Evolutionary conservation across 208 protist species (phyloP).

Genomic region (Leishmania lainsoni): DNA sequence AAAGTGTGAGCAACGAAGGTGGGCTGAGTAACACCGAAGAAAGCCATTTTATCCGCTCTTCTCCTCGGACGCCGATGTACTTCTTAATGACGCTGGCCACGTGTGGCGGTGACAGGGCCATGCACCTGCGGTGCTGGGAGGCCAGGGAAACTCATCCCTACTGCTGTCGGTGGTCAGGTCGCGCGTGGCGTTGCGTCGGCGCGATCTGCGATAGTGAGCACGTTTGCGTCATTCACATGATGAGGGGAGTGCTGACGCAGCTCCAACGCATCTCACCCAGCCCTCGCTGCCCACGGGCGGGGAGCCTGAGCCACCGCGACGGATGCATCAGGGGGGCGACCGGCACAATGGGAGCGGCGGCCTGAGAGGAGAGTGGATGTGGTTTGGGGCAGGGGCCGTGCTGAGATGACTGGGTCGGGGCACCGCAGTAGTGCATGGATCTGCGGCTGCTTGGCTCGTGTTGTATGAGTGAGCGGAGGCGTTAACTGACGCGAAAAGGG

Average conservation of each 20-base stretch:
- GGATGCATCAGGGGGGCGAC: too few relatives aligned
- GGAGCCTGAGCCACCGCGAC: too few relatives aligned
- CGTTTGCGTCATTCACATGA: not conserved
- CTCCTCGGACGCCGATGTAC: not conserved
- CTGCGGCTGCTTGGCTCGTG: not conserved
- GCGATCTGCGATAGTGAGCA: not conserved
- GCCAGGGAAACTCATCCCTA: not conserved
- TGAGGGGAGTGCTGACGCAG: too few relatives aligned
- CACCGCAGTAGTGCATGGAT: not conserved
- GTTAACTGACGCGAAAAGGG: not conserved
- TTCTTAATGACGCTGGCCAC: not conserved
- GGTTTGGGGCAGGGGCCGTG: not conserved
- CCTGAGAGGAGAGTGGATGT: not conserved
- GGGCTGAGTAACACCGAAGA: not conserved
- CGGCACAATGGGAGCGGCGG: too few relatives aligned
- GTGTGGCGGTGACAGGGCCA: slow-evolving; percentile 2
- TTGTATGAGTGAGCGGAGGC: not conserved
- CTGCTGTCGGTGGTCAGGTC: not conserved
- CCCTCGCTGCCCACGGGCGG: too few relatives aligned
- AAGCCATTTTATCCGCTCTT: not conserved
- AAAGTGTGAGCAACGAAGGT: not conserved
- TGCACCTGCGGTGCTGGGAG: not conserved
- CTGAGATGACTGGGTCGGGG: not conserved
- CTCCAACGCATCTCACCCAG: too few relatives aligned
- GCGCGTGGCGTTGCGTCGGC: not conserved